A percentile compares a stretch with the other conserved stretches of the same genome.
These are phyloP conservation scores for Microdochium trichocladiopsis DNA, from an alignment of 2,329 filamentous ascomycete genomes.

Conservation along the genomic window DNA sequence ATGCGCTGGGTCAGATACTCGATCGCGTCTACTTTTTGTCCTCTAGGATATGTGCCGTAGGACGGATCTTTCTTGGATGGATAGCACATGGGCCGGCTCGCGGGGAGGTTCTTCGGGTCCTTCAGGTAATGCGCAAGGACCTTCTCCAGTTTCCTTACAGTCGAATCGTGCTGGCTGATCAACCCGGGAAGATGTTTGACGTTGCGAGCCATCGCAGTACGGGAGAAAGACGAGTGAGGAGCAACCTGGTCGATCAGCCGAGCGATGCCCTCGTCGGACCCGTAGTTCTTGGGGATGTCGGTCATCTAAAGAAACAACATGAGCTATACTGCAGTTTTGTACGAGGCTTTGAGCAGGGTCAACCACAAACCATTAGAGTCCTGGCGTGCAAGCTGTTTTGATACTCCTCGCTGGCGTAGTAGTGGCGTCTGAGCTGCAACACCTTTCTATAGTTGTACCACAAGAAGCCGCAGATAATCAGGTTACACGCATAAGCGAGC, in stretches of 20 bases:
- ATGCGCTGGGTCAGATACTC: constrained; percentile 87
- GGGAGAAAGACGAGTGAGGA: constrained; percentile 70
- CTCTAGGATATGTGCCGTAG: constrained; percentile 54
- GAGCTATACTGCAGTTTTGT: background rate
- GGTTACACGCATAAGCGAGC: constrained; percentile 59
- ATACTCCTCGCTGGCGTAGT: constrained; percentile 83
- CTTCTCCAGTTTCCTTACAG: constrained; percentile 75
- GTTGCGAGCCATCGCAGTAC: constrained; percentile 81
- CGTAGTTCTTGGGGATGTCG: constrained; percentile 70
- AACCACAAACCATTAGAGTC: constrained; percentile 51
- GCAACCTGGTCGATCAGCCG: constrained; percentile 75
- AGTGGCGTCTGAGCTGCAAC: constrained; percentile 61
- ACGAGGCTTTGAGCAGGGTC: background rate
- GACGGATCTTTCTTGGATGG: constrained; percentile 74
- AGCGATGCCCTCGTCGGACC: constrained; percentile 81
- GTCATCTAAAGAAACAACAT: constrained; percentile 55
- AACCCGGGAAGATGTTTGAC: constrained; percentile 83
- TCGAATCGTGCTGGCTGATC: constrained; percentile 75
- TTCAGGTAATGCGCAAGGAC: constrained; percentile 86
- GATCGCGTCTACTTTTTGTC: constrained; percentile 84
- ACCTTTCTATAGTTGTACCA: constrained; percentile 87
- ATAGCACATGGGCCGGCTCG: constrained; percentile 69
- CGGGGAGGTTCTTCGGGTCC: constrained; percentile 73
- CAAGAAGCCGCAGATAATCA: constrained; percentile 71
- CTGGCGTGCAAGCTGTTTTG: constrained; percentile 77